phyloP scores from a whole-genome alignment of 116 monocot genomes.

The Papilionanthe hybrid region DNA sequence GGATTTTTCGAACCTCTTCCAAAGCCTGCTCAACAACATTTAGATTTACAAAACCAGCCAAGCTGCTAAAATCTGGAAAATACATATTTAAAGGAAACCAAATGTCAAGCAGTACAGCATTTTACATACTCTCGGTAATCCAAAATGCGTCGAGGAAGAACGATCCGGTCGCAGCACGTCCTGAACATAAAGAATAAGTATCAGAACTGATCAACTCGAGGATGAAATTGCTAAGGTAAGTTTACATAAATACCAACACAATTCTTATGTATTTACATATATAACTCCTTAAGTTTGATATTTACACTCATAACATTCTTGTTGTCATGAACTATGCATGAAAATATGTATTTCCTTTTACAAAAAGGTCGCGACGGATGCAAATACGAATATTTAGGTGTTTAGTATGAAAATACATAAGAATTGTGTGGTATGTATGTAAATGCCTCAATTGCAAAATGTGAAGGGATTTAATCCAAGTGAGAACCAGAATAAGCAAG shows the following conservation, averaged over 20 bases:
- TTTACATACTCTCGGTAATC: conserved; percentile 65
- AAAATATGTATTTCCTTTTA: too few species aligned
- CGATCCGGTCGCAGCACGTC: conserved; percentile 88
- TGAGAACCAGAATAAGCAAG: conserved; percentile 75
- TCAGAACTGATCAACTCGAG: not conserved
- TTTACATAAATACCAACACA: too few species aligned
- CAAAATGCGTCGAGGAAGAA: conserved; percentile 88
- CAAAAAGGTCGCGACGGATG: too few species aligned
- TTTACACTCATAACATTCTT: too few species aligned
- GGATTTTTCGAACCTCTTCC: conserved; percentile 85
- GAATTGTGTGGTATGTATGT: too few species aligned
- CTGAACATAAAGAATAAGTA: conserved; percentile 22
- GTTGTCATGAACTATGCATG: too few species aligned
- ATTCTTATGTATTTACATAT: too few species aligned
- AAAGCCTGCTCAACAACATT: conserved; percentile 47
- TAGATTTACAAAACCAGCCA: not conserved
- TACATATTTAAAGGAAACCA: not conserved
- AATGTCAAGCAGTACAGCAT: not conserved
- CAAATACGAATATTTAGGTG: too few species aligned
- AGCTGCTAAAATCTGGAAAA: not conserved
- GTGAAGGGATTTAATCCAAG: conserved; percentile 4
- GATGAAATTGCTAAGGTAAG: too few species aligned
- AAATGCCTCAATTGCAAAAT: not conserved
- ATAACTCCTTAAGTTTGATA: too few species aligned
- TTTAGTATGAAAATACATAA: too few species aligned